phyloP scores from a whole-genome alignment of 2,329 filamentous ascomycete species.

The Clonostachys rosea region DNA sequence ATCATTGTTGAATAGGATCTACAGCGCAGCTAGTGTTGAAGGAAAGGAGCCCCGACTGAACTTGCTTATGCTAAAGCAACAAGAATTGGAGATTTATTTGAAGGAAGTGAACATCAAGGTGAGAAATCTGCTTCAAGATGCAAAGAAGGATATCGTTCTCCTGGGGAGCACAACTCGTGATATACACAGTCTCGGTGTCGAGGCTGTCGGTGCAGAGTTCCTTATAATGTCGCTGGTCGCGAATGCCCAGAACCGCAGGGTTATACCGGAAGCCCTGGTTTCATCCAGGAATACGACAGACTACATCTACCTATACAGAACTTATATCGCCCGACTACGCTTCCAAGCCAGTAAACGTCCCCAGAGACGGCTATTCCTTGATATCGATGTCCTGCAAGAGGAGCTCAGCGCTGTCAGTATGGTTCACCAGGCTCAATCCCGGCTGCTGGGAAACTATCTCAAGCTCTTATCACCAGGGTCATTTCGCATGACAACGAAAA shows the following conservation, averaged over 20 bases:
- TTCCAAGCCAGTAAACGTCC: constrained; percentile 7
- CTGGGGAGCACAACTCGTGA: constrained; percentile 4
- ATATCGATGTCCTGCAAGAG: constrained; percentile 10
- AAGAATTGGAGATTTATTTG: not conserved
- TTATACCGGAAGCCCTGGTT: not conserved
- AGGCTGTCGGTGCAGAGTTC: constrained; percentile 7
- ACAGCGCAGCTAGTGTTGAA: not conserved
- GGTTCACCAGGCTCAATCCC: constrained; percentile 3
- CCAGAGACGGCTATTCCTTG: constrained; percentile 7
- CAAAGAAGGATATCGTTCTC: constrained; percentile 10
- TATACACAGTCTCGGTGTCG: constrained; percentile 2
- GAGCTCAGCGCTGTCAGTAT: constrained; percentile 8
- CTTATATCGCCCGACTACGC: constrained; percentile 2
- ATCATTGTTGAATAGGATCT: constrained; percentile 2
- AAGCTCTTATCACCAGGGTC: constrained; percentile 1
- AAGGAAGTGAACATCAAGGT: not conserved
- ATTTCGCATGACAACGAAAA: not conserved
- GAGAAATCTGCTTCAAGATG: constrained; percentile 3
- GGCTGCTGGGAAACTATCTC: not conserved
- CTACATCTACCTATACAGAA: constrained; percentile 4
- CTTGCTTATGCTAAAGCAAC: too few species aligned
- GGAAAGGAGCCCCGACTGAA: not conserved
- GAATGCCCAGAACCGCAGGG: constrained; percentile 4
- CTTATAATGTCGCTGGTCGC: constrained; percentile 1
- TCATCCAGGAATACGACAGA: not conserved